A percentile compares a stretch with the other conserved stretches of the same genome.
Conservation (phyloP, 352 stramenopile genomes). For the Blastocystis sp. region DNA sequence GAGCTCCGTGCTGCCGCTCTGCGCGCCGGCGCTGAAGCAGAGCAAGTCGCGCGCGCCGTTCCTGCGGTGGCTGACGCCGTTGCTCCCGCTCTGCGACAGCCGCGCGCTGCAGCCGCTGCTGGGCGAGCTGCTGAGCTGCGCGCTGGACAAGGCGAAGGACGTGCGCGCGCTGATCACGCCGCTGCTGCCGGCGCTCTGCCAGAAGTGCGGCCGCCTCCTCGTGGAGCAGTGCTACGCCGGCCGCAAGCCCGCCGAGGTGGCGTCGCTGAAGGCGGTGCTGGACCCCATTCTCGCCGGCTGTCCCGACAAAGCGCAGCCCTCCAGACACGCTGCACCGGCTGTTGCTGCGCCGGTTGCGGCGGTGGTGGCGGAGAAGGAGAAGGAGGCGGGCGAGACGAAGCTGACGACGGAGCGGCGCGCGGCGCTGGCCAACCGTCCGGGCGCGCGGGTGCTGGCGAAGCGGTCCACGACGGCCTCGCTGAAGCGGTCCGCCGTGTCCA, state of each 20-base stretch:
- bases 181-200: neutral
- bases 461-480: neutral
- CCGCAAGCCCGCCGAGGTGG: slow-evolving; percentile 28
- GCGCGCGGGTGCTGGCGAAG: slow-evolving; percentile 23
- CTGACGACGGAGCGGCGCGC: neutral
- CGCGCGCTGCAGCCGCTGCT: neutral
- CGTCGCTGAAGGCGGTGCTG: neutral
- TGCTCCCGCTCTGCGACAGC: neutral
- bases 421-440: slow-evolving; percentile 45
- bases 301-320: too few relatives aligned
- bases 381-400: neutral
- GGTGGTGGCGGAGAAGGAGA: neutral
- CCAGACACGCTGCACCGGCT: neutral
- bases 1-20: neutral
- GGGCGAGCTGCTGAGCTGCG: neutral
- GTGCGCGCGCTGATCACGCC: neutral
- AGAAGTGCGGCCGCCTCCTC: neutral
- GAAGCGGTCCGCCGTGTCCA: slow-evolving; percentile 57
- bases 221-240: neutral
- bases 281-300: neutral
- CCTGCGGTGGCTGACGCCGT: slow-evolving; percentile 21
- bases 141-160: slow-evolving; percentile 16
- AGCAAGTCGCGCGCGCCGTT: neutral
- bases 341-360: neutral
- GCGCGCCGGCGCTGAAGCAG: neutral